Conservation (phyloP, 2,329 filamentous ascomycete species). For the Karstenula rhodostoma region DNA sequence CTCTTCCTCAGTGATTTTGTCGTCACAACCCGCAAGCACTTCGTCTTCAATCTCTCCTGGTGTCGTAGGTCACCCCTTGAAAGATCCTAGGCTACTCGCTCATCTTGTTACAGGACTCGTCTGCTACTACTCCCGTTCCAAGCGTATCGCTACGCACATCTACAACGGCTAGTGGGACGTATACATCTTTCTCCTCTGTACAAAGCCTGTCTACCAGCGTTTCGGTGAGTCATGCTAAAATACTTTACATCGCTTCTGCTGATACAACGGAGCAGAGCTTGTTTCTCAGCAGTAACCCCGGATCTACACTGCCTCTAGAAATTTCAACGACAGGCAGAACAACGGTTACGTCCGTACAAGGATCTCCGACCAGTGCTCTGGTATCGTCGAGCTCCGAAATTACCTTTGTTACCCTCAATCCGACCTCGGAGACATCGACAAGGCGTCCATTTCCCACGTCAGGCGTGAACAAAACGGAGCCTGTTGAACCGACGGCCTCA, state of each 20-base stretch:
- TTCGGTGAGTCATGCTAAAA: background rate
- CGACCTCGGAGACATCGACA: background rate
- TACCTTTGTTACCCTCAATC: background rate
- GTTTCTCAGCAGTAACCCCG: background rate
- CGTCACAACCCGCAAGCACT: background rate
- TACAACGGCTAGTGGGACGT: background rate
- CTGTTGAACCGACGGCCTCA: slow-evolving; percentile 8
- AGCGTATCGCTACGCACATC: background rate
- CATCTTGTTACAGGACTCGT: background rate
- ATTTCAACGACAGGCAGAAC: background rate
- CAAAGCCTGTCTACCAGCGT: background rate
- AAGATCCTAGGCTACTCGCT: background rate
- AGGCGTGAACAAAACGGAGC: slow-evolving; percentile 14
- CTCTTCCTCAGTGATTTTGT: background rate
- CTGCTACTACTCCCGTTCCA: background rate
- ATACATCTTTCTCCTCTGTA: background rate
- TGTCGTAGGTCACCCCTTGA: background rate
- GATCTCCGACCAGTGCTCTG: background rate
- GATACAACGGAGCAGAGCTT: background rate
- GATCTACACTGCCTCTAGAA: background rate
- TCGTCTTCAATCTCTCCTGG: background rate
- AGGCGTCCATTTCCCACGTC: background rate
- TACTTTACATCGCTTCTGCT: background rate
- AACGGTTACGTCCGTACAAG: background rate
- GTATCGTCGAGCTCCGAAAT: background rate